These are phyloP conservation scores for Canavalia ensiformis DNA, from an alignment of 306 rosid genomes.

Conservation along the genomic window DNA sequence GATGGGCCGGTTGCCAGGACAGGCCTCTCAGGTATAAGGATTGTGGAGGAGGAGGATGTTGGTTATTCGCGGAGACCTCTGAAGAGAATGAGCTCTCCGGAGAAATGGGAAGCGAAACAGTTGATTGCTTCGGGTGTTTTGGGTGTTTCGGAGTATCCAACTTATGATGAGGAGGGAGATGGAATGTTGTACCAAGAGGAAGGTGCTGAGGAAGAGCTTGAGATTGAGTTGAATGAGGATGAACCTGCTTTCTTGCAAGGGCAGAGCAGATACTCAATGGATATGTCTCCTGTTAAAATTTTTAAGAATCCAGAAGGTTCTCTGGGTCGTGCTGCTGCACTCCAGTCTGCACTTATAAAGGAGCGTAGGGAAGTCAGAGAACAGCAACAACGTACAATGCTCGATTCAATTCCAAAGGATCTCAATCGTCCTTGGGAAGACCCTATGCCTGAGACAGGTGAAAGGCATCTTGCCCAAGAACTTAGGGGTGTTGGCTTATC, in stretches of 20 bases:
- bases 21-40: constrained; percentile 88
- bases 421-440: constrained; percentile 98
- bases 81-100: constrained; percentile 96
- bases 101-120: constrained; percentile 92
- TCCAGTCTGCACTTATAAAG: constrained; percentile 89
- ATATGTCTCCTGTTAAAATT: constrained; percentile 94
- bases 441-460: constrained; percentile 92
- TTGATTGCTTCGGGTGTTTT: constrained; percentile 86
- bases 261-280: constrained; percentile 81
- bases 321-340: constrained; percentile 89
- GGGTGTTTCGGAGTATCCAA: constrained; percentile 75
- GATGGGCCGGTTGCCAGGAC: constrained; percentile 76
- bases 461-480: constrained; percentile 94
- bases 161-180: constrained; percentile 89
- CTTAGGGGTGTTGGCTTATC: constrained; percentile 92
- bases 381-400: constrained; percentile 90
- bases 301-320: constrained; percentile 95
- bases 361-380: constrained; percentile 94
- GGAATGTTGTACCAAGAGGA: constrained; percentile 80
- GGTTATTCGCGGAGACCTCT: constrained; percentile 76
- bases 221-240: constrained; percentile 88
- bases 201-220: constrained; percentile 92
- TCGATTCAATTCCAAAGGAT: constrained; percentile 92
- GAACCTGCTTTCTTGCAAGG: constrained; percentile 92
- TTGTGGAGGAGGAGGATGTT: constrained; percentile 71